Percentiles rank a stretch among this genome's conserved stretches.
Conservation (phyloP, 2,329 filamentous ascomycete genomes). For the Claviceps spartinae region DNA sequence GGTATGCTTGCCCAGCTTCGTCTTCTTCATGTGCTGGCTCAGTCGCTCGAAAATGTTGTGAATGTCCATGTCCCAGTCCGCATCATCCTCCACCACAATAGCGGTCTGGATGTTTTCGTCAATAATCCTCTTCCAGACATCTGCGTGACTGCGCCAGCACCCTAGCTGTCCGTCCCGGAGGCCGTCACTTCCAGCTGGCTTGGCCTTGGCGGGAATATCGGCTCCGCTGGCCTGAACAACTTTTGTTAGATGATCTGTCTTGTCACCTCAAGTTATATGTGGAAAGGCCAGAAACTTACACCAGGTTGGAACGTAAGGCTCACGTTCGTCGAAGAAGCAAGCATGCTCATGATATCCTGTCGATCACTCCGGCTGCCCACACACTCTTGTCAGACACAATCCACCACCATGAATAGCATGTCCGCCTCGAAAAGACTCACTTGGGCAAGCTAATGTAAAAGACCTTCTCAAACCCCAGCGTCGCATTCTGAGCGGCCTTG, state of each 20-base stretch:
- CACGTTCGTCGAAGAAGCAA: background rate
- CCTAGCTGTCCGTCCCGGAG: background rate
- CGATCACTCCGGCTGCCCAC: background rate
- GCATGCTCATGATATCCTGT: slow-evolving; percentile 2
- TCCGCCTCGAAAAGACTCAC: background rate
- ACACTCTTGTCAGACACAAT: background rate
- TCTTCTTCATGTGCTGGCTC: background rate
- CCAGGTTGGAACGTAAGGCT: background rate
- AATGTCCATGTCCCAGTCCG: slow-evolving; percentile 1
- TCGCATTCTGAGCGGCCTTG: background rate
- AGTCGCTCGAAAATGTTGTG: background rate
- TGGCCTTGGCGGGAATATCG: background rate
- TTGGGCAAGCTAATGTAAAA: slow-evolving; percentile 1
- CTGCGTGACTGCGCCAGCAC: slow-evolving; percentile 2
- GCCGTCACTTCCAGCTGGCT: background rate
- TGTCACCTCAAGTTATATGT: no score
- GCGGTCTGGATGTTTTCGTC: slow-evolving; percentile 1
- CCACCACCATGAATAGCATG: no score
- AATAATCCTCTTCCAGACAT: slow-evolving; percentile 1
- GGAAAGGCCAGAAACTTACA: background rate
- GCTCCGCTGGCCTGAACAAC: background rate
- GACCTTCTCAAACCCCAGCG: slow-evolving; percentile 2
- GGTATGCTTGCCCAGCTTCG: background rate
- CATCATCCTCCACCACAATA: slow-evolving; percentile 3
- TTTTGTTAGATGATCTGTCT: background rate